Percentiles rank a stretch among this genome's conserved stretches.
These are phyloP conservation scores for Leccinum sublutescens DNA, from an alignment of 768 basidiomycete species.

Conservation along the genomic window DNA sequence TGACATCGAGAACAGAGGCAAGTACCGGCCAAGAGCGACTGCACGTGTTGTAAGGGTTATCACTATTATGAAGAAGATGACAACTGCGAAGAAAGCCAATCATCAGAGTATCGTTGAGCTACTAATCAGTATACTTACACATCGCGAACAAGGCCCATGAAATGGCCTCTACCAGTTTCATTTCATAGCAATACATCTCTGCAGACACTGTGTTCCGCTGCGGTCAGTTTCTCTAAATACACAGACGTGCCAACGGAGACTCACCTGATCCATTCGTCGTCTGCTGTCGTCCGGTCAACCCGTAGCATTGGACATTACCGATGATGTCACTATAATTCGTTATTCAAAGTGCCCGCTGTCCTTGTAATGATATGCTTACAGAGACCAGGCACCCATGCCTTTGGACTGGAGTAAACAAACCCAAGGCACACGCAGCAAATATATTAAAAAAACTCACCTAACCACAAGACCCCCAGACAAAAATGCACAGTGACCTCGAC, in stretches of 20 bases:
- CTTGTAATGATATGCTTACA: constrained; percentile 41
- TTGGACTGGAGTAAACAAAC: constrained; percentile 11
- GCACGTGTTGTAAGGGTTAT: constrained; percentile 50
- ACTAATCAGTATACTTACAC: constrained; percentile 33
- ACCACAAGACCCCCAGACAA: constrained; percentile 62
- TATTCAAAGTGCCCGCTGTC: not conserved
- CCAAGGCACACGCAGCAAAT: not conserved
- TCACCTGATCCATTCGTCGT: constrained; percentile 58
- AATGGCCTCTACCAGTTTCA: constrained; percentile 76
- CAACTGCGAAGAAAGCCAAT: constrained; percentile 29
- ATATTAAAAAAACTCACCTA: constrained; percentile 44
- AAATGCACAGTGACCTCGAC: constrained; percentile 57
- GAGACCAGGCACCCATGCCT: constrained; percentile 78
- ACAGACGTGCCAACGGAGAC: constrained; percentile 17
- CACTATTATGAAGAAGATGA: constrained; percentile 53
- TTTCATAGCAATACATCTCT: constrained; percentile 66
- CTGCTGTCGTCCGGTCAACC: constrained; percentile 39
- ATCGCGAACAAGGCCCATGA: constrained; percentile 71
- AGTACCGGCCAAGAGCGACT: constrained; percentile 32
- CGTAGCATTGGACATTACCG: constrained; percentile 59
- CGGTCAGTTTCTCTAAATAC: constrained; percentile 4
- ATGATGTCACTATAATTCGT: constrained; percentile 59
- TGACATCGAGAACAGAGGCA: not conserved
- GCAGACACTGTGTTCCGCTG: constrained; percentile 45
- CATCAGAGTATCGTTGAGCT: constrained; percentile 2